Evolutionary conservation across 2,329 filamentous ascomycete genomes (phyloP).

Genomic region (Trichoderma cornu-damae): DNA sequence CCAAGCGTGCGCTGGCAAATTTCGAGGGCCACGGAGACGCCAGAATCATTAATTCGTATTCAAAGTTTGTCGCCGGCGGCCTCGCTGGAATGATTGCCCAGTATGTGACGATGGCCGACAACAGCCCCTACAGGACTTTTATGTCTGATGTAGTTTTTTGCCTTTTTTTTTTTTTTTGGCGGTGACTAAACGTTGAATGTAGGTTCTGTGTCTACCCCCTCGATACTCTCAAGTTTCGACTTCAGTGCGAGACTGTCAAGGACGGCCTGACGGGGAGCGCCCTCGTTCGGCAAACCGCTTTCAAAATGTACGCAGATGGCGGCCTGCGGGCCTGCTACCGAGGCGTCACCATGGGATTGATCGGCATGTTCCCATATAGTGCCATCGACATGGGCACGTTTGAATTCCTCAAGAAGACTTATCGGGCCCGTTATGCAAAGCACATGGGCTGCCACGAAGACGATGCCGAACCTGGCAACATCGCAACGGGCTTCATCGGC

Average conservation of each 20-base stretch:
- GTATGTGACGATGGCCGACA: slow-evolving; percentile 45
- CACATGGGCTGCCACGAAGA: slow-evolving; percentile 70
- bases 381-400: slow-evolving; percentile 96
- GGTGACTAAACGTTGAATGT: slow-evolving; percentile 1
- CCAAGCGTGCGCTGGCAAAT: slow-evolving; percentile 78
- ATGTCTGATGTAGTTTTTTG: too few relatives aligned
- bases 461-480: slow-evolving; percentile 73
- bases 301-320: slow-evolving; percentile 77
- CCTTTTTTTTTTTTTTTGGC: slow-evolving; percentile 22
- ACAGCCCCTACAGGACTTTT: too few relatives aligned
- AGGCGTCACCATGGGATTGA: slow-evolving; percentile 84
- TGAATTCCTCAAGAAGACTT: slow-evolving; percentile 77
- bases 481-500: slow-evolving; percentile 82
- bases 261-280: slow-evolving; percentile 78
- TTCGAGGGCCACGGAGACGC: slow-evolving; percentile 85
- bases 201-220: slow-evolving; percentile 91
- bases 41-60: slow-evolving; percentile 70
- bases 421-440: slow-evolving; percentile 66
- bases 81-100: slow-evolving; percentile 92
- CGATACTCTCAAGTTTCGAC: slow-evolving; percentile 73
- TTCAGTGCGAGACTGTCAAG: slow-evolving; percentile 91
- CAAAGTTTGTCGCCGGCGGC: slow-evolving; percentile 87
- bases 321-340: slow-evolving; percentile 78
- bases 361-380: slow-evolving; percentile 97
- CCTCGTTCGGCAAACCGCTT: slow-evolving; percentile 74